Base-by-base conservation (phyloP, 441 rosid genomes). In the Adansonia rubrostipa region DNA sequence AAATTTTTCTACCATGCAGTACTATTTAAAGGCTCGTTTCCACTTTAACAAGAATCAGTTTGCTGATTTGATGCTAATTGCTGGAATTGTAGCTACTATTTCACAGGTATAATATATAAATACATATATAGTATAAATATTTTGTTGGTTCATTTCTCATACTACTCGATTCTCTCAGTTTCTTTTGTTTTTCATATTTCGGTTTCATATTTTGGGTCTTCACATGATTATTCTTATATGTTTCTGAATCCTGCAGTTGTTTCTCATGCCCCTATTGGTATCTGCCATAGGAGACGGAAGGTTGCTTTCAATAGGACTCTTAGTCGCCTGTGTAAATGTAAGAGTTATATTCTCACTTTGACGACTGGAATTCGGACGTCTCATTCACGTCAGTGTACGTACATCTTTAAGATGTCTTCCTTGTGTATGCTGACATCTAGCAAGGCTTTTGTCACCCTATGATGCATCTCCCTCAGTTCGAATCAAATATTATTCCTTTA, bases 11-110 rank as follows among this genome's bases (percentile, higher is more conserved):
- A 0, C 13, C 2, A 19, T 89, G 90, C 88, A 96, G 98, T 96
- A 85, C 85, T 93, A 83, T 86, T 73, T 91, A 78, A 96, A 93
- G 90, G 98, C 98, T 6, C 94, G 93, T 28, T 96, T 96, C 77
- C 96, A 90, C 71, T 96, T 89, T 87, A 85, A 81, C 86, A 93
- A 93, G 84, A 83, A 88, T 74, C 89, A 96, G 79, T 93, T 88
- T 79, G 99, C 99, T 78, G 93, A 91, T 84, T 83, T 93, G 48
- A 48, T 92, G 85, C 78, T 96, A 66, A 81, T 92, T 61, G 2
- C 62, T 45, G 88, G 92, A 47, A 58, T 84, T 79, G 79, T 87
- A 33, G 88, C 86, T 13, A 80, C 94, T 58, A 60, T 90, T 80
- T 86, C 93, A 66, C 98, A 96, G 89, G 98, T 87, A 77, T 95